Conservation (phyloP, 805 yeast species). For the baker's yeast (Saccharomyces cerevisiae) region DNA sequence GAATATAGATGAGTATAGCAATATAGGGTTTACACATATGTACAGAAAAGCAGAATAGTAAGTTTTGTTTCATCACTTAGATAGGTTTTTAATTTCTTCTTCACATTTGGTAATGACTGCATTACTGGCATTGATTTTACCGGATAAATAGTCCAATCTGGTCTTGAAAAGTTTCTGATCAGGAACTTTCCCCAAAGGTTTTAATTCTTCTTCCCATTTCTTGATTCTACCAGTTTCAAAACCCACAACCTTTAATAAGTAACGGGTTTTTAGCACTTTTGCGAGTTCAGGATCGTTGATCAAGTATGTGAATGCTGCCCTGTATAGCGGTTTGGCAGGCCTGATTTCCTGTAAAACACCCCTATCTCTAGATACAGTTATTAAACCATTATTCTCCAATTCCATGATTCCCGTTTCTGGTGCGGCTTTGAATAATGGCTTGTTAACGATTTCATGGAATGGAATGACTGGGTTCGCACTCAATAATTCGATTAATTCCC, state of each 20-base stretch:
- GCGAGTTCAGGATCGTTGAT: constrained; percentile 47
- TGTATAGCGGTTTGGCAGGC: constrained; percentile 79
- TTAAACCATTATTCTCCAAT: constrained; percentile 72
- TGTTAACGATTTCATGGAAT: constrained; percentile 44
- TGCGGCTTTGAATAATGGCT: constrained; percentile 52
- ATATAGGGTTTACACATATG: background rate
- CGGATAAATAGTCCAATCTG: constrained; percentile 58
- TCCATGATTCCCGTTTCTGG: constrained; percentile 52
- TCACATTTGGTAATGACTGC: constrained; percentile 43
- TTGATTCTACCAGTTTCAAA: constrained; percentile 55
- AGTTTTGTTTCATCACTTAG: constrained; percentile 7
- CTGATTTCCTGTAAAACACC: constrained; percentile 60
- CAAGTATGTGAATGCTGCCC: constrained; percentile 68
- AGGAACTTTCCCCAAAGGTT: constrained; percentile 43
- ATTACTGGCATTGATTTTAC: constrained; percentile 58
- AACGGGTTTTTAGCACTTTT: constrained; percentile 56
- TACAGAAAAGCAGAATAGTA: background rate
- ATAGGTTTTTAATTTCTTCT: constrained; percentile 32
- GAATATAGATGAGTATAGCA: background rate
- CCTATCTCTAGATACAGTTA: constrained; percentile 62
- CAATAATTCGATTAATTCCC: constrained; percentile 68
- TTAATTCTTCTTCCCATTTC: constrained; percentile 64
- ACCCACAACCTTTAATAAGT: constrained; percentile 44
- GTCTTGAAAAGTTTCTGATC: constrained; percentile 47
- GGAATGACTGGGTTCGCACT: constrained; percentile 40